Conservation (phyloP, 2,329 filamentous ascomycete species). For the Thelonectria olida region DNA sequence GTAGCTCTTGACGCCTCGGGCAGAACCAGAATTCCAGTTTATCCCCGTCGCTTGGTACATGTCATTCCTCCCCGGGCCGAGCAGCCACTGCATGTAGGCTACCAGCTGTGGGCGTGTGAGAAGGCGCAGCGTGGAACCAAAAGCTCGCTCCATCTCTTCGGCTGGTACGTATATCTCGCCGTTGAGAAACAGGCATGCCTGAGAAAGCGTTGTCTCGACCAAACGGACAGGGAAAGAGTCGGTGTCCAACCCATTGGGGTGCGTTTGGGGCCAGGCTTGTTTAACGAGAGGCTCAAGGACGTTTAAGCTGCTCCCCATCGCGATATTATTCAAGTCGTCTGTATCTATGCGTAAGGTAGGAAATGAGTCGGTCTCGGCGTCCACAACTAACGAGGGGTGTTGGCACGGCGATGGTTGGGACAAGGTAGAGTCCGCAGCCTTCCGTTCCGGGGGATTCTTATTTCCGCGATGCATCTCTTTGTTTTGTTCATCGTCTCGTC, state of each 20-base stretch:
- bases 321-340: neutral
- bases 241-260: neutral
- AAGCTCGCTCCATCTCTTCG: constrained; percentile 6
- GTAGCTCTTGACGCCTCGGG: no score
- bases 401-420: no score
- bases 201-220: neutral
- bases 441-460: no score
- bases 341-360: neutral
- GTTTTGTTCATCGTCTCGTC: neutral
- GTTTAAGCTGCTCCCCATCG: neutral
- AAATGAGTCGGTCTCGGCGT: neutral
- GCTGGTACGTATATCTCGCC: neutral
- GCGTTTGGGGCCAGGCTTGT: neutral
- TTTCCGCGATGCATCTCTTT: no score
- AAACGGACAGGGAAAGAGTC: constrained; percentile 3
- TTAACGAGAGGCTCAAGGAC: neutral
- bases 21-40: neutral
- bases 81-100: neutral
- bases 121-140: neutral
- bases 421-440: no score
- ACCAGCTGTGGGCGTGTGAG: neutral
- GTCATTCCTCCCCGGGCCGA: neutral
- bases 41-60: constrained; percentile 6
- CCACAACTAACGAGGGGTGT: neutral
- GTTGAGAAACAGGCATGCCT: neutral